These are phyloP conservation scores for Staphylotrichum longicolle DNA, from an alignment of 495 filamentous ascomycete species.

Conservation along the genomic window DNA sequence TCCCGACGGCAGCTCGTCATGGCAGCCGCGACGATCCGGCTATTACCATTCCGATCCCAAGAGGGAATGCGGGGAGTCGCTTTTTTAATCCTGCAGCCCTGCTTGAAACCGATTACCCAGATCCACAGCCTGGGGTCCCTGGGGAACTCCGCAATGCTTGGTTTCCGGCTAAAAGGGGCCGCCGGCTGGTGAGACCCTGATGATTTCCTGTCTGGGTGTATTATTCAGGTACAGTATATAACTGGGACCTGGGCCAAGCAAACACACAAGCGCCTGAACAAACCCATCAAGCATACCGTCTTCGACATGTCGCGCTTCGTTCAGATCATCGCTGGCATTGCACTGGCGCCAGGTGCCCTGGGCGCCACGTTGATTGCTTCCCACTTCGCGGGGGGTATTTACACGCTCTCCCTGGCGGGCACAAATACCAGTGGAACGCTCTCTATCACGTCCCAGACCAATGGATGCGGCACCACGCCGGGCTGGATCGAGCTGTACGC, in stretches of 20 bases:
- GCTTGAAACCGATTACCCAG: constrained; percentile 7
- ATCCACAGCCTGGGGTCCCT: constrained; percentile 6
- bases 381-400: constrained; percentile 44
- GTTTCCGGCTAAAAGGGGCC: constrained; percentile 20
- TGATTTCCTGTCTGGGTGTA: not conserved
- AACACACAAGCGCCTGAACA: too few relatives aligned
- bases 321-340: constrained; percentile 17
- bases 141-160: constrained; percentile 15
- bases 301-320: constrained; percentile 17
- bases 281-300: too few relatives aligned
- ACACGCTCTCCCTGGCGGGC: constrained; percentile 36
- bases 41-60: constrained; percentile 11
- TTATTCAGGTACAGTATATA: not conserved
- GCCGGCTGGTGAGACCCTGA: not conserved
- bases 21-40: constrained; percentile 6
- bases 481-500: constrained; percentile 56
- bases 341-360: constrained; percentile 32
- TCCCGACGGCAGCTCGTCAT: too few relatives aligned
- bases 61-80: constrained; percentile 1
- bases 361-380: constrained; percentile 43
- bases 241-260: not conserved
- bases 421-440: constrained; percentile 32
- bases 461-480: constrained; percentile 44
- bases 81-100: constrained; percentile 2
- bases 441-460: constrained; percentile 32